Percentiles rank a stretch among this genome's conserved stretches.
phyloP scores from a whole-genome alignment of 495 filamentous ascomycete genomes.

The Penicillium atrosanguineum region DNA sequence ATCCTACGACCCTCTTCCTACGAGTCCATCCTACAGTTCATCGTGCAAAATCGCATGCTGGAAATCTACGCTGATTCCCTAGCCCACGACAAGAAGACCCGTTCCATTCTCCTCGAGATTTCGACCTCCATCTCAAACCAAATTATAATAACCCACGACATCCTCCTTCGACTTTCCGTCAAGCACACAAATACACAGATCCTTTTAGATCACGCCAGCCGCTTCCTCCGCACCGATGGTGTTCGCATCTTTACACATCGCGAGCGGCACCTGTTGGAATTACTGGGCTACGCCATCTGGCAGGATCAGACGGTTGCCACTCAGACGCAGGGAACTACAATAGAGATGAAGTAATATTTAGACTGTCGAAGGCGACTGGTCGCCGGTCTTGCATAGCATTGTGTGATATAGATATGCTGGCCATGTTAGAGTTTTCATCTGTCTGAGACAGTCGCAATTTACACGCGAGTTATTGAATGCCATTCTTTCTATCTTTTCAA shows the following conservation, averaged over 20 bases:
- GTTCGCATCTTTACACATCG: constrained; percentile 33
- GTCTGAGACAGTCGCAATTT: neutral
- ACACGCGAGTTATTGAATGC: neutral
- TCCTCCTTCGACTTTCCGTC: constrained; percentile 13
- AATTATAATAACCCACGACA: constrained; percentile 18
- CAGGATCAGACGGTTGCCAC: constrained; percentile 24
- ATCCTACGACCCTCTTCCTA: constrained; percentile 24
- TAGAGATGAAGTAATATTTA: constrained; percentile 4
- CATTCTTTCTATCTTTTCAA: neutral
- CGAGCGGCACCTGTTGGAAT: constrained; percentile 44
- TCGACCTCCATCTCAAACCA: constrained; percentile 10
- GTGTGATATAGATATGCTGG: neutral
- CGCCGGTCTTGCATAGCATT: constrained; percentile 3
- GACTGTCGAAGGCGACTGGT: constrained; percentile 1
- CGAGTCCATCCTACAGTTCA: constrained; percentile 32
- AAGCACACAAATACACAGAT: neutral
- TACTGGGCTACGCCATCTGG: constrained; percentile 38
- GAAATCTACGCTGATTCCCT: constrained; percentile 37
- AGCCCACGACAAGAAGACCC: constrained; percentile 22
- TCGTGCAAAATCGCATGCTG: constrained; percentile 36
- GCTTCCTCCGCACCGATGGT: constrained; percentile 29
- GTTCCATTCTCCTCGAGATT: constrained; percentile 6
- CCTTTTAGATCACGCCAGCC: constrained; percentile 26
- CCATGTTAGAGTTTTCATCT: neutral
- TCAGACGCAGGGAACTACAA: neutral